Base-by-base conservation (phyloP, 345 rosid species). In the Abelmoschus esculentus region DNA sequence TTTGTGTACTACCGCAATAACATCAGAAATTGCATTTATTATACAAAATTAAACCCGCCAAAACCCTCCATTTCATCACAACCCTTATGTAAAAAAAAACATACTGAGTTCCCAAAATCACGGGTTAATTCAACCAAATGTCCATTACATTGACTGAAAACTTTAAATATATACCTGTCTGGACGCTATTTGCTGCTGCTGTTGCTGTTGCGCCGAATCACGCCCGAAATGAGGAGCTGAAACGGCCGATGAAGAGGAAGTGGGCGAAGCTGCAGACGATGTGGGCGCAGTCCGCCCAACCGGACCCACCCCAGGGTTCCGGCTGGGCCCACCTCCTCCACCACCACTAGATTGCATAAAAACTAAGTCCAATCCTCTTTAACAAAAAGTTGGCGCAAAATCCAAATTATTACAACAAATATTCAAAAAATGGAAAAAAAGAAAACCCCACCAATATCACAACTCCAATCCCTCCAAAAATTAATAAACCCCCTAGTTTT, bases 181-280 rank as follows among this genome's bases (percentile, higher is more conserved):
- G 73, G 91, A 80, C 79, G 85, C 87, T 32, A 82, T 50, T 68
- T 74, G 84, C 47, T 84, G 90, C 0, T 85, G 87, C 34, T 84
- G 92, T 3, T 86, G 93, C 65, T 84, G 91, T 77, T 82, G 93
- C 22, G 78, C 81, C 7, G 96, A 80, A 73, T 89, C 90, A 66
- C 83, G 84, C 38, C 86, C 90, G 34, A 87, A 72, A 46, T 83
- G 93, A 34, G 86, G 85, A 3, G 87, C 85, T 17, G 91, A 91
- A 52, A 87, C 97, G 26, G 98, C 92, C 8, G 98, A 93, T 4
- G 98, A 89, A 0, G 99, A 91, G 12, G 99, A 95, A 53, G 99
- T 80, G n/a, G 99, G 93, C 61, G 99, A 88, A 17, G 97, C 91
- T 29, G 97, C 96, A 22, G 97, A 86, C 40, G 99, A 90, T 36